Conservation (phyloP, 148 eudicot genomes). For the Linanthus parryae region DNA sequence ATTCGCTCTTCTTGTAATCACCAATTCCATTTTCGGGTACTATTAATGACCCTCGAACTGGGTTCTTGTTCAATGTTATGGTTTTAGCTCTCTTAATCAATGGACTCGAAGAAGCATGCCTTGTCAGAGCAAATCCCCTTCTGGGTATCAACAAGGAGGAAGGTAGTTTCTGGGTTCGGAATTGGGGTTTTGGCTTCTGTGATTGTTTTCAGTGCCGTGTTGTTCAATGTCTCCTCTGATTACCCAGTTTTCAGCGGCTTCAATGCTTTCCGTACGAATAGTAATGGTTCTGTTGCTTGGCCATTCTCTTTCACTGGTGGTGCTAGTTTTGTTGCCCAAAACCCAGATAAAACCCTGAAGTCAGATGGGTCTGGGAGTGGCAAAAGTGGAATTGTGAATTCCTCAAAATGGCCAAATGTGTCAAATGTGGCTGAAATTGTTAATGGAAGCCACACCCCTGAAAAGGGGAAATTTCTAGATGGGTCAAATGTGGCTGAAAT, state of each 20-base stretch:
- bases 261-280: no score
- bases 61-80: conserved; percentile 1
- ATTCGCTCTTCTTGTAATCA: no score
- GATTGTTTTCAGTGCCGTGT: conserved; percentile 29
- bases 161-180: conserved; percentile 49
- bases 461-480: conserved; percentile 1
- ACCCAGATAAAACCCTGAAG: no score
- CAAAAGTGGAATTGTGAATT: no score
- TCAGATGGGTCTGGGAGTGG: no score
- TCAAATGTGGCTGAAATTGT: no score
- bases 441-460: no score
- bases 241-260: conserved; percentile 16
- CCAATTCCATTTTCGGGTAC: no score
- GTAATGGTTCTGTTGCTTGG: conserved; percentile 26
- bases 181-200: conserved; percentile 36
- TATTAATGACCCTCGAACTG: no score
- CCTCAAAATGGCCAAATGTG: no score
- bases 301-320: conserved; percentile 21
- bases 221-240: conserved; percentile 23
- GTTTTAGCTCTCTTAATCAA: conserved; percentile 4
- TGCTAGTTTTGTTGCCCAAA: no score
- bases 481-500: conserved; percentile 11
- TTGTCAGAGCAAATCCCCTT: conserved; percentile 29
- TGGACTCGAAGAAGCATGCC: conserved; percentile 22
- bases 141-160: conserved; percentile 21